Evolutionary conservation across 179 eudicot species (phyloP).

Genomic region (Heliamphora pulchella): DNA sequence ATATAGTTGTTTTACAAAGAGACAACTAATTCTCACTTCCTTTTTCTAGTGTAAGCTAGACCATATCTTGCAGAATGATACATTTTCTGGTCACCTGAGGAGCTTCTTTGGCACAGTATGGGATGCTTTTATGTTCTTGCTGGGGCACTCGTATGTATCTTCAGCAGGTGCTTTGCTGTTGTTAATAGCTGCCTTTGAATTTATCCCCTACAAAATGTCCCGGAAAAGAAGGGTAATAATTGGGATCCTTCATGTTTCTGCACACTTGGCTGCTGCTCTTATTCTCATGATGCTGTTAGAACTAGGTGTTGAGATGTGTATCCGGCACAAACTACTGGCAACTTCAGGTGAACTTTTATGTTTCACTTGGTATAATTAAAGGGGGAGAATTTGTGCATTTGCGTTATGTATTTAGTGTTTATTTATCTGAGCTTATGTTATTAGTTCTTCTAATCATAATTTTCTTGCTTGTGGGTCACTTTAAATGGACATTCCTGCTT

Average conservation of each 20-base stretch:
- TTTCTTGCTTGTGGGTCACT: too few species aligned
- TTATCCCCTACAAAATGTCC: conserved; percentile 78
- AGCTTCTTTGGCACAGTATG: conserved; percentile 79
- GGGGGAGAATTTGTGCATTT: conserved; percentile 3
- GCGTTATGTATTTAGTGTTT: background rate
- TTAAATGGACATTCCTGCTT: conserved; percentile 4
- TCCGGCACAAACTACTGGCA: conserved; percentile 74
- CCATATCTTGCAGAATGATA: conserved; percentile 73
- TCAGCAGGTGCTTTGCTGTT: conserved; percentile 53
- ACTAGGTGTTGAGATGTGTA: conserved; percentile 87
- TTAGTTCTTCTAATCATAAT: background rate
- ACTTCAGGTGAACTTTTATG: conserved; percentile 59
- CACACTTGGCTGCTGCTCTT: conserved; percentile 83
- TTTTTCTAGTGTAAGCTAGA: conserved; percentile 74
- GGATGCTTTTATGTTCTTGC: conserved; percentile 64
- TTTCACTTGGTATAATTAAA: background rate
- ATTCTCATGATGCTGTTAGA: conserved; percentile 91
- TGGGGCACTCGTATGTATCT: conserved; percentile 76
- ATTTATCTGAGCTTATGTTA: background rate
- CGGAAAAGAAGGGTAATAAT: conserved; percentile 62
- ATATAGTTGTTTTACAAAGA: background rate
- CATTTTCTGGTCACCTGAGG: conserved; percentile 71
- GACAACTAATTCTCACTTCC: conserved; percentile 16
- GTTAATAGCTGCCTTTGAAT: conserved; percentile 55
- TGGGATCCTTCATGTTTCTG: conserved; percentile 77